Evolutionary conservation across 2,329 filamentous ascomycete genomes (phyloP), one percentile per base, ranked within the genome.

Genomic region (Penicillium thymicola): DNA sequence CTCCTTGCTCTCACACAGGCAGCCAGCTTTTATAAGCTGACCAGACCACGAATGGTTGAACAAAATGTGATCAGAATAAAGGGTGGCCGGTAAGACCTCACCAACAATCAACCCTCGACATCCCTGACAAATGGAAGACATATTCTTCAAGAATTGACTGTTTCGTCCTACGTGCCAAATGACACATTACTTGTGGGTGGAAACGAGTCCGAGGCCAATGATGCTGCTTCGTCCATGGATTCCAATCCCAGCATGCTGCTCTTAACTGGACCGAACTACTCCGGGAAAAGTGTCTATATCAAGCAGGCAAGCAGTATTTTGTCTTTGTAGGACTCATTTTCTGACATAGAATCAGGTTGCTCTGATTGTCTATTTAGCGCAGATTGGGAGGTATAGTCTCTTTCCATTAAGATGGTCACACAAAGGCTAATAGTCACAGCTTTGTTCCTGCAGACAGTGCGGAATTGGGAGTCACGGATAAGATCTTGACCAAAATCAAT

Each of bases 201-300:
- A 2, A 57, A 45, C 14, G 58, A 59, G 13, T 8, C 13, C 1
- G 18, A 27, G 34, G 36, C 6, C 23, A 49, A 16, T 46, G 47
- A 27, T 40, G 37, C 16, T 45, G 23, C 6, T 40, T 54, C 41
- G 34, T 52, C 44, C n/a, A 27, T 13, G 54, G 38, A 60, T n/a
- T 56, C 65, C 10, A 70, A 69, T 3, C 85, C 89, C 13, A 90
- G 83, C 61, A 88, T 91, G 75, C 71, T 97, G 13, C 77, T 97
- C 6, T 74, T 99, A 66, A 97, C 94, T 0, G 94, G 94, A 0
- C 92, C 94, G 5, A 99, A 99, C 65, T 95, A 94, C 71, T 97
- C 94, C 0, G 94, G 94, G 0, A 99, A 99, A 73, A 97, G 92
- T 65, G 85, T 97, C 0, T 97, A 96, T 72, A 81, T 97, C 69